These are phyloP conservation scores for Tinospora cordifolia DNA, from an alignment of 164 flowering plant genomes.

Conservation along the genomic window DNA sequence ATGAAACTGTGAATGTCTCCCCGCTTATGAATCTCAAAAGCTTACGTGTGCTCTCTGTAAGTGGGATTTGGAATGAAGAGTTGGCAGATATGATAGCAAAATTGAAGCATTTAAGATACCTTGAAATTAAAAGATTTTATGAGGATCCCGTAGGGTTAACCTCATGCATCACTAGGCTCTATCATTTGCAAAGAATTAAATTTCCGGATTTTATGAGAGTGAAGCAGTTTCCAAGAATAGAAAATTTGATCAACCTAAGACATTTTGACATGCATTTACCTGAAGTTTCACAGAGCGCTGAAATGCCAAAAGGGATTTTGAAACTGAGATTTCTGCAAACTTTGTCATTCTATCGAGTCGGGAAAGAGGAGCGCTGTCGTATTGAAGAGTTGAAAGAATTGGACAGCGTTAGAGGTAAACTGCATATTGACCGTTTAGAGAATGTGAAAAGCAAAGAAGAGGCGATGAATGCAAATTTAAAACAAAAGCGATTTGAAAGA, in stretches of 20 bases:
- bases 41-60: constrained; percentile 8
- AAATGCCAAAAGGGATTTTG: too few relatives aligned
- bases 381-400: too few relatives aligned
- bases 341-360: too few relatives aligned
- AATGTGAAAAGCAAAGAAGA: too few relatives aligned
- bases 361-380: too few relatives aligned
- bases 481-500: too few relatives aligned
- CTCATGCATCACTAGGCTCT: constrained; percentile 4
- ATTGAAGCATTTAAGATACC: constrained; percentile 17
- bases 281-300: too few relatives aligned
- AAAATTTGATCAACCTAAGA: constrained; percentile 7
- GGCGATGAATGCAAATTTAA: too few relatives aligned
- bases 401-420: too few relatives aligned
- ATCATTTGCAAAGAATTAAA: constrained; percentile 12
- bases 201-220: neutral
- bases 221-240: constrained; percentile 8
- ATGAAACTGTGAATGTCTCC: neutral
- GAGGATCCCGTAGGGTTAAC: neutral
- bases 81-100: constrained; percentile 4
- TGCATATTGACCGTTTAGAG: too few relatives aligned
- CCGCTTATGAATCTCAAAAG: neutral
- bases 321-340: too few relatives aligned
- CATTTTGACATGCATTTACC: neutral
- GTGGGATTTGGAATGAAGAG: neutral
- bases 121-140: neutral